Evolutionary conservation across 164 flowering plant genomes (phyloP), one percentile per base, ranked within the genome.

Genomic region (Saururus chinensis): DNA sequence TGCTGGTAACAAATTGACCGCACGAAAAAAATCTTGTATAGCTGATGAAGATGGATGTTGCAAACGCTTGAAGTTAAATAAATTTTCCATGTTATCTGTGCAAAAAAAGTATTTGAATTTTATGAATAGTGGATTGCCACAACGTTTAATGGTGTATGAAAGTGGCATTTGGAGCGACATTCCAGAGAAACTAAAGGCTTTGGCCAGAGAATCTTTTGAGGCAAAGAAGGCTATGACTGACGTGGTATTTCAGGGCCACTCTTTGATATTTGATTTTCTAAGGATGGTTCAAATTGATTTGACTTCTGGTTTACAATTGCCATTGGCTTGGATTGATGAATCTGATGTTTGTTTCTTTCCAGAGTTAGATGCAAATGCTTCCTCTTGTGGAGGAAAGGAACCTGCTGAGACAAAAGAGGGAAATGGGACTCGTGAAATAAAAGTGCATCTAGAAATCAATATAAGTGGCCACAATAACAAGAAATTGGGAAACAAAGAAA

Each of bases 261-360:
- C 21, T 25, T 67, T 67, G 57, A 58, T 87, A 61, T 71, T 92
- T 7, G 92, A 92, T 68, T 85, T 92, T 62, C 63, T 84, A 66
- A 85, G 75, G 57, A 89, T 89, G 98, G 61, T 76, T 56, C 71
- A 62, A 30, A 30, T 92, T 68, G 83, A 92, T 73, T 30, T 86
- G 69, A 70, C 70, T 48, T 77, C 89, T 23, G 86, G 88, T 45
- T 26, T 66, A 0, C 83, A 79, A 42, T 72, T 72, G 60, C 84
- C 95, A 23, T 76, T 89, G 66, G 95, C 95, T 10, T 92, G 98
- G 98, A 87, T 92, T 76, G 98, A 89, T 77, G 89, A 83, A 57
- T 68, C 70, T 35, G 92, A 82, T 5, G 59, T 70, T 35, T 89
- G 96, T 65, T 92, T 86, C 72, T 86, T 92, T 72, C 98, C 98